Base-by-base conservation (phyloP, 2,329 filamentous ascomycete species). In the Claviceps humidiphila region DNA sequence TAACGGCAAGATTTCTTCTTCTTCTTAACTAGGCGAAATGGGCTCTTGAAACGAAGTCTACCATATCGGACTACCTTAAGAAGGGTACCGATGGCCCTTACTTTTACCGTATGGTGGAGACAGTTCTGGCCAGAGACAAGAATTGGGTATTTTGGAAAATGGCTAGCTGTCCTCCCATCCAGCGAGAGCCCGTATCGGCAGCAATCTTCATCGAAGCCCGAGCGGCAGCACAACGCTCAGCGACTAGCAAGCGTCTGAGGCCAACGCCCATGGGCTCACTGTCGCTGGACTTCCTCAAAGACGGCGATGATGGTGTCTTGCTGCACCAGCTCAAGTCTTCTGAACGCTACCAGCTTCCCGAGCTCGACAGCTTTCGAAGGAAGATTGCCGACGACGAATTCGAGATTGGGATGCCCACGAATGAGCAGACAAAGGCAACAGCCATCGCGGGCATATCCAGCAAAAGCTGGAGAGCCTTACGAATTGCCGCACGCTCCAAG, bases 81-180 rank as follows among this genome's bases (percentile, higher is more conserved):
- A 77, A 84, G 60, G 87, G 87, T 20, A 71, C 76, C 43, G 90
- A 95, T 62, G 93, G 93, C 34, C 87, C 88, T 57, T 95, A 95
- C 68, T 98, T 97, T 68, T 86, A 89, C 68, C 85, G 93, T 41
- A 95, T 97, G 81, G 89, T 98, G 37, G 91, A 97, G 66, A 97
- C 90, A 13, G 91, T 98, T 37, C 79, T 98, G 34, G 88, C 89
- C 24, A 80, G 93, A 57, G 93, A 99, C 68, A 97, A 96, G 73
- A 96, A 97, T 64, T 98, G 94, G 94, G 89, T 94, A 45, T 85
- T 89, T 56, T 99, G 93, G 93, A 99, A 99, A 71, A 84, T 91
- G 55, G 89, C 96, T 65, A 88, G 84, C 58, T 98, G 93, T 65
- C 88, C 89, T 24, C 80, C 85, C 5, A 97, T 99, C 62, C 83